Conservation (phyloP, 345 rosid species). For the Lepidium sativum region DNA sequence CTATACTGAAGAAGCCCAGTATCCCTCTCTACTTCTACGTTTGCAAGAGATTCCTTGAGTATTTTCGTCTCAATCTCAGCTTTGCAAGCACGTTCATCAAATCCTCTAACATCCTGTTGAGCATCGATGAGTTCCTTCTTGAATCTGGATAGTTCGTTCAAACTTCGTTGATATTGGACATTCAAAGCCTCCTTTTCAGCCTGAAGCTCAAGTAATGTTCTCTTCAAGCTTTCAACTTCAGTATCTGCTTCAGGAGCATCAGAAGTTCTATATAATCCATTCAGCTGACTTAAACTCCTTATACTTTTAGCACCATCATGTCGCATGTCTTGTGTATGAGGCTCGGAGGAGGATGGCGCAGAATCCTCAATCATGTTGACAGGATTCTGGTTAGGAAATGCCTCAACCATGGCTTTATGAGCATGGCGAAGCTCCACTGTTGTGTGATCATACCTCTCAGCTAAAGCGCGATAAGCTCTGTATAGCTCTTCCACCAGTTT, state of each 20-base stretch:
- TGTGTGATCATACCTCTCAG: conserved; percentile 96
- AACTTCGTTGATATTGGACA: conserved; percentile 50
- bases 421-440: conserved; percentile 82
- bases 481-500: conserved; percentile 94
- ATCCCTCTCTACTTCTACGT: conserved; percentile 67
- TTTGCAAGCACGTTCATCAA: conserved; percentile 63
- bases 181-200: conserved; percentile 61
- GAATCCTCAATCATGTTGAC: conserved; percentile 50
- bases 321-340: conserved; percentile 32
- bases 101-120: conserved; percentile 47
- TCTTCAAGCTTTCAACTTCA: conserved; percentile 54
- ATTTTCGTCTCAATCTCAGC: conserved; percentile 65
- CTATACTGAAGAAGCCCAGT: conserved; percentile 51
- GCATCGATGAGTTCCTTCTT: conserved; percentile 56
- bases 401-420: conserved; percentile 78
- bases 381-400: conserved; percentile 84
- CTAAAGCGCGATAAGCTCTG: conserved; percentile 96
- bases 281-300: conserved; percentile 50
- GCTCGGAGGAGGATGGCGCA: conserved; percentile 42
- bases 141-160: conserved; percentile 56
- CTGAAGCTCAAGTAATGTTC: conserved; percentile 53
- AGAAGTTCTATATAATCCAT: conserved; percentile 25
- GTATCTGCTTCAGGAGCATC: conserved; percentile 38
- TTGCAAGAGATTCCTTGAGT: conserved; percentile 59
- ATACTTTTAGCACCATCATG: conserved; percentile 28